A percentile compares a stretch with the other conserved stretches of the same genome.
phyloP scores from a whole-genome alignment of 176 grass and related monocot genomes.

The Phoenix roebelenii region DNA sequence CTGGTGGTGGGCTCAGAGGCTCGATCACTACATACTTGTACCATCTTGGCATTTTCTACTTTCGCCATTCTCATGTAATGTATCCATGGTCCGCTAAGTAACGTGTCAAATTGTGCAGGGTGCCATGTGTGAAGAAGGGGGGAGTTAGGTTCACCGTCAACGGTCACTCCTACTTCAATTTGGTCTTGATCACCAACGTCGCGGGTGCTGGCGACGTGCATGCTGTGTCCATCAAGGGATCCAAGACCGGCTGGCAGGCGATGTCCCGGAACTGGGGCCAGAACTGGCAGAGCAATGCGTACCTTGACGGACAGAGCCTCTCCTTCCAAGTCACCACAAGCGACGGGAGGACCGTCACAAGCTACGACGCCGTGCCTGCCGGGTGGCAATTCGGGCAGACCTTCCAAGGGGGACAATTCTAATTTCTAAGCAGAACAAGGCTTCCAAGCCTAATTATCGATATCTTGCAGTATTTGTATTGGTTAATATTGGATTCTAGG shows the following conservation, averaged over 20 bases:
- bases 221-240: conserved; percentile 1
- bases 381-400: conserved; percentile 7
- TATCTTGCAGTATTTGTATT: no score
- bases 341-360: background rate
- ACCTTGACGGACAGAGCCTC: conserved; percentile 1
- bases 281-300: conserved; percentile 4
- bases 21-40: no score
- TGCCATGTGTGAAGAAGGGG: background rate
- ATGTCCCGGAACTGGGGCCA: conserved; percentile 6
- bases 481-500: no score
- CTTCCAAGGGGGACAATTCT: background rate
- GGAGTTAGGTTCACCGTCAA: background rate
- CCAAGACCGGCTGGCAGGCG: background rate
- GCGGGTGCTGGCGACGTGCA: conserved; percentile 1
- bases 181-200: conserved; percentile 5
- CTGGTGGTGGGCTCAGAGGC: no score
- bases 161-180: conserved; percentile 7
- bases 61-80: no score
- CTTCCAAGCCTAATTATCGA: no score
- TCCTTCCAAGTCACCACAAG: conserved; percentile 4
- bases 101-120: background rate
- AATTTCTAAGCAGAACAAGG: background rate
- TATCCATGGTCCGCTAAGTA: no score
- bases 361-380: background rate
- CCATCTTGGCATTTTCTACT: no score